Percentiles rank a stretch among this genome's conserved stretches.
Evolutionary conservation across 2,329 filamentous ascomycete genomes (phyloP).

Genomic region (Sphaerostilbella broomeana): DNA sequence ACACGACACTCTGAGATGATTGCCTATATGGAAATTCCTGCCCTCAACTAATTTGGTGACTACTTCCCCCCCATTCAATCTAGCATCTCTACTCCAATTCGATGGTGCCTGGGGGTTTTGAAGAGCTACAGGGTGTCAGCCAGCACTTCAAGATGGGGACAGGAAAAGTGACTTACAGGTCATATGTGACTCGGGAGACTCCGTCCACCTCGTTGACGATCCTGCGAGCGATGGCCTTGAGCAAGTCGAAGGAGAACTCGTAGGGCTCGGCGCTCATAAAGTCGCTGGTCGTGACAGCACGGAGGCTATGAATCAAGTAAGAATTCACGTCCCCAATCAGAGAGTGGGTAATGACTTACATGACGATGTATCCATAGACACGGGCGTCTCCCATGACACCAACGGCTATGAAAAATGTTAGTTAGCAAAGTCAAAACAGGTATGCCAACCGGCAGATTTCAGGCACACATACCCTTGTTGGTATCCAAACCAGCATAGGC

Average conservation of each 20-base stretch:
- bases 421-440: neutral
- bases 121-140: no score
- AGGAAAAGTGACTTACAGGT: no score
- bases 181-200: neutral
- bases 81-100: no score
- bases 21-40: no score
- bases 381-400: slow-evolving; percentile 26
- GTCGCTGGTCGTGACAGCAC: neutral
- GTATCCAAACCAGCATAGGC: slow-evolving; percentile 23
- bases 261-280: neutral
- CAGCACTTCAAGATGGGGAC: no score
- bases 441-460: slow-evolving; percentile 18
- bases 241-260: neutral
- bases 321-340: neutral
- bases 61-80: no score
- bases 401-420: slow-evolving; percentile 24
- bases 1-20: no score
- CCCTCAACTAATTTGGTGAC: no score
- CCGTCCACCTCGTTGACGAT: slow-evolving; percentile 1
- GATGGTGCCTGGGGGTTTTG: no score
- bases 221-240: neutral
- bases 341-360: slow-evolving; percentile 10
- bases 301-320: no score
- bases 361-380: slow-evolving; percentile 27
- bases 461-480: slow-evolving; percentile 30